Conservation (phyloP, 2,329 filamentous ascomycete species). For the Fusarium irregulare region DNA sequence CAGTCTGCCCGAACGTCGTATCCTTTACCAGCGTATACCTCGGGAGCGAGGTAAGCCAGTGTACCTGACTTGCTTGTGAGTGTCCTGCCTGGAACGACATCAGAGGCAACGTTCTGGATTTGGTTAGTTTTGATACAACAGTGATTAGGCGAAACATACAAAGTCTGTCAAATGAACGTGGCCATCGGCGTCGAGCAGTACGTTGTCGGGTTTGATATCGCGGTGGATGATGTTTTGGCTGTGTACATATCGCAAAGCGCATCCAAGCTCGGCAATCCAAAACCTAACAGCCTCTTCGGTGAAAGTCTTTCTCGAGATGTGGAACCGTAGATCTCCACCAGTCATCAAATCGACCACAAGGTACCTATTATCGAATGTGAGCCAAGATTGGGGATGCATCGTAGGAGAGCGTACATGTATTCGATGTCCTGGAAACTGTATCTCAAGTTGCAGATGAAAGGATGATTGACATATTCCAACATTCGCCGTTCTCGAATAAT, state of each 20-base stretch:
- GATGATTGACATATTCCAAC: constrained; percentile 97
- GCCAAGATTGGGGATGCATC: constrained; percentile 3
- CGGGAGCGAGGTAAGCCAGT: constrained; percentile 92
- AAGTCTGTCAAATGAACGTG: constrained; percentile 99
- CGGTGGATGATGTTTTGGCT: constrained; percentile 88
- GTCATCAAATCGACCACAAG: constrained; percentile 98
- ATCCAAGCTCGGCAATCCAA: constrained; percentile 95
- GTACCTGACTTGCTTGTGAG: constrained; percentile 97
- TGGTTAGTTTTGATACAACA: constrained; percentile 7
- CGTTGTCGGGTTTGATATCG: constrained; percentile 93
- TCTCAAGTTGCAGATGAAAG: constrained; percentile 96
- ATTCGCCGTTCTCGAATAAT: constrained; percentile 97
- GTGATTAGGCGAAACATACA: constrained; percentile 64
- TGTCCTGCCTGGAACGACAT: constrained; percentile 83
- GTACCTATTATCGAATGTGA: constrained; percentile 70
- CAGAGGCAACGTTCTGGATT: constrained; percentile 90
- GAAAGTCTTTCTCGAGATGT: constrained; percentile 97
- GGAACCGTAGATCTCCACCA: constrained; percentile 94
- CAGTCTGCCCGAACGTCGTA: constrained; percentile 94
- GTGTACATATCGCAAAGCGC: constrained; percentile 89
- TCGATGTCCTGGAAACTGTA: constrained; percentile 99
- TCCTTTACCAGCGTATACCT: constrained; percentile 91
- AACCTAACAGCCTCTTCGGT: constrained; percentile 97
- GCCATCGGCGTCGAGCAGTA: constrained; percentile 86
- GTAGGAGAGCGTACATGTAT: constrained; percentile 78